Base-by-base conservation (phyloP, 2,329 filamentous ascomycete species). In the Penicillium sp. region DNA sequence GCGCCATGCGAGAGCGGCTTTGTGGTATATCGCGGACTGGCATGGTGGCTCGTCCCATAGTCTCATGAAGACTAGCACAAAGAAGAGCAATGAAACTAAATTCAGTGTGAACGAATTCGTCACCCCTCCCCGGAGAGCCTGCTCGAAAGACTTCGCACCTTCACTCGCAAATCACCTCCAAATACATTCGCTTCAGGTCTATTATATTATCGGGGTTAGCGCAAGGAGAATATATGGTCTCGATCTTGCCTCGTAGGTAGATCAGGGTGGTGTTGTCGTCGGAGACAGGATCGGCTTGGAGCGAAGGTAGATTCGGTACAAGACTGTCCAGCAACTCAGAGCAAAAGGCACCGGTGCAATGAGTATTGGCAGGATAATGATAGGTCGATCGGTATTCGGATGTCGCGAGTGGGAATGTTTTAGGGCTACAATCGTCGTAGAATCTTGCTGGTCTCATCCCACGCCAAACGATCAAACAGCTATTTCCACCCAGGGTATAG, bases 151-250 rank as follows among this genome's bases (percentile, higher is more conserved):
- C 30, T 22, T 45, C 22, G 9, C 30, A 16, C 18, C 10, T 36
- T 36, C 13, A 14, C 13, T 27, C 6, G 33, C 37, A 35, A 29
- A 28, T 30, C 19, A 50, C 12, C 14, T 5, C 10, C 7, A 30
- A 29, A 19, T 11, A 30, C 6, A 5, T 25, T 25, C 49, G n/a
- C n/a, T n/a, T n/a, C 50, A 40, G 46, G 41, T 13, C 35, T 40
- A 45, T 14, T 18, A 27, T 16, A 13, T 22, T 10, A 33, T 16
- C 5, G 34, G 41, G 10, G 14, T 19, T 11, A 49, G 31, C 1
- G 14, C 13, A 2, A 9, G 19, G 37, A 25, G 22, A 25, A 40
- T 14, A 6, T 9, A 18, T 31, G 12, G 12, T 11, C 38, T 36
- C 6, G 13, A 4, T 12, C 13, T 11, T 13, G n/a, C 18, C 12